Base-by-base conservation (phyloP, 2,329 filamentous ascomycete genomes). In the Aspergillus sp. region DNA sequence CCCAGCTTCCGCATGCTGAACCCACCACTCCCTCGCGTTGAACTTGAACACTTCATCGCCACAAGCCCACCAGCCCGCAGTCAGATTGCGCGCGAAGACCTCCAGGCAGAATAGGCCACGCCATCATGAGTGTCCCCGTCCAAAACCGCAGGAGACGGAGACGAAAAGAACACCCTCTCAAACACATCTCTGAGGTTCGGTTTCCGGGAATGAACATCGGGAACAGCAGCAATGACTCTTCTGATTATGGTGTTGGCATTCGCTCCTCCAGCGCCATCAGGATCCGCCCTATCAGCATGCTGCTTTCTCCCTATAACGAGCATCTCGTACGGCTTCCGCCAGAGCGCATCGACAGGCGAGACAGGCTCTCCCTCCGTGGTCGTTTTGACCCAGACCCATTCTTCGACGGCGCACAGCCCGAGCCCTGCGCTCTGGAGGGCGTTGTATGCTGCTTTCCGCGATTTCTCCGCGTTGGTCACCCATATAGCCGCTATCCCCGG, bases 301-400 rank as follows among this genome's bases (percentile, higher is more conserved):
- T 17, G 46, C 48, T 34, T 35, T 37, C 36, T 44, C 54, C 62
- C 37, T 58, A 76, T 40, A 4, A 80, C 45, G 4, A 80, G 57
- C 2, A 75, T 57, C 52, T 80, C 76, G 40, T 78, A 80, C 1
- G 76, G 76, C 43, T 74, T 74, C 35, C 74, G 62, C 72, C 72
- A 75, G 1, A 68, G 29, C 2, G 67, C 68, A 24, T 73, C 63
- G 8, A 78, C 32, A 3, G 61, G 53, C 5, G 61, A 64, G 27
- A 77, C 64, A 0, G 72, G 65, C 36, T 71, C 63, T 3, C 76
- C 76, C 2, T 57, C 41, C 0, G 46, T 48, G 0, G 75, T 79
- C 1, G 63, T 69, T 51, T 80, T 80, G 33, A 78, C 49, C 75
- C 75, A 80, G 3, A 77, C 47, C 76, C 75, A 80, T 53, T 80